Conservation (phyloP, 1,284 basidiomycete species). For the Exobasidium rhododendri region DNA sequence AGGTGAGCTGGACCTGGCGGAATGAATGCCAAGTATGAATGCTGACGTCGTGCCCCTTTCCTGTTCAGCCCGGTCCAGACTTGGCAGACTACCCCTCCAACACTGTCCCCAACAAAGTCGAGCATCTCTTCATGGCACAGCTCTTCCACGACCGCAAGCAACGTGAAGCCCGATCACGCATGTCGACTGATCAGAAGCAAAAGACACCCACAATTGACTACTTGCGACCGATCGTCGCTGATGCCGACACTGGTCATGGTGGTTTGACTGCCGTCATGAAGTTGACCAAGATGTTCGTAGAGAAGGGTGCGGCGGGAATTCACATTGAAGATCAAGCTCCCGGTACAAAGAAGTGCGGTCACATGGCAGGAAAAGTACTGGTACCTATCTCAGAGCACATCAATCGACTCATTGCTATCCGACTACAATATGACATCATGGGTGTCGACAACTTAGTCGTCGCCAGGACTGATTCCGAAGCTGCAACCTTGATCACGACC, state of each 20-base stretch:
- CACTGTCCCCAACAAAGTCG: conserved; percentile 66
- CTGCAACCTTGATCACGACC: conserved; percentile 90
- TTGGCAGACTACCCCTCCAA: conserved; percentile 63
- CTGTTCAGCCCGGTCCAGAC: neutral
- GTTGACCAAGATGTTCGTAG: conserved; percentile 84
- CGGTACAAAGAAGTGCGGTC: conserved; percentile 67
- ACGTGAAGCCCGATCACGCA: conserved; percentile 59
- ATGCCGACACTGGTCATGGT: conserved; percentile 68
- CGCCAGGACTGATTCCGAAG: conserved; percentile 76
- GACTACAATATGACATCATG: conserved; percentile 76
- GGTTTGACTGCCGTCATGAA: conserved; percentile 96
- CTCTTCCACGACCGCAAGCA: conserved; percentile 65
- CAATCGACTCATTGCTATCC: conserved; percentile 72
- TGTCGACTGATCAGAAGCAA: conserved; percentile 66
- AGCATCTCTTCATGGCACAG: conserved; percentile 65
- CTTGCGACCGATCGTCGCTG: conserved; percentile 57
- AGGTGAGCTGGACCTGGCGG: conserved; percentile 45
- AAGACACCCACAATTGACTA: conserved; percentile 57
- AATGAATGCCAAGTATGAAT: no score
- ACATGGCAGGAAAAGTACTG: conserved; percentile 72
- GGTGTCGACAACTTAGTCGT: conserved; percentile 73
- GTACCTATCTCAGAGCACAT: conserved; percentile 72
- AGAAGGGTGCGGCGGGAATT: conserved; percentile 82
- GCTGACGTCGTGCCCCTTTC: no score
- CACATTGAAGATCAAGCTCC: conserved; percentile 90